Evolutionary conservation across 495 filamentous ascomycete genomes (phyloP), one percentile per base, ranked within the genome.

Genomic region (Parmelia sp.): DNA sequence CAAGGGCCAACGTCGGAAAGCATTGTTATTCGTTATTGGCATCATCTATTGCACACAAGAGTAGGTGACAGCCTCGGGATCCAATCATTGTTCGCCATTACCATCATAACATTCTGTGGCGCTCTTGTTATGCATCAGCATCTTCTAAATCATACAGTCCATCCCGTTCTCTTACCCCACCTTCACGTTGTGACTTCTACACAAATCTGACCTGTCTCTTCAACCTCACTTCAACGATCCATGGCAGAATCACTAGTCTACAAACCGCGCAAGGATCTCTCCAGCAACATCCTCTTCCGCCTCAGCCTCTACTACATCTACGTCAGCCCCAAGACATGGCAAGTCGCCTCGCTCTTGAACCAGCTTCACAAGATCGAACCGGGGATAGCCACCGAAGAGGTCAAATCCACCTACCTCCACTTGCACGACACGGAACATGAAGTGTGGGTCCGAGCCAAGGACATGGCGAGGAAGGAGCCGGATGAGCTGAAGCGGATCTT

Each of bases 301-400:
- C 49, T 53, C 49, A 53, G 49, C 27, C 49, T 53, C 4, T 53
- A 53, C 49, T 31, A 53, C 49, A 53, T 53, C 58, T 60, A 35
- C 45, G 58, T 42, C 15, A 31, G 27, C 1, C 39, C 40, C 3
- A 4, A 47, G 6, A 15, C 14, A 9, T 35, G 23, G 45, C 14
- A 60, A 19, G 27, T 60, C 8, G 40, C 58, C 39, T 47, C 58
- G 6, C 23, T 60, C 27, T 33, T 47, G 21, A 60, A 60, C 9
- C 29, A 36, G 2, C 40, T 37, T 10, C 8, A 60, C 58, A 2
- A 9, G 4, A 14, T n/a, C 40, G 2, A 4, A 36, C 5, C 33
- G 23, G 14, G 15, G 5, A 53, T 53, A 47, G 58, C 40, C 4
- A 53, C 29, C 0, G 21, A 60, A 47, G 39, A 60, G 27, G 17